These are phyloP conservation scores for Amylocarpus encephaloides DNA, from an alignment of 2,329 filamentous ascomycete genomes.

Conservation along the genomic window DNA sequence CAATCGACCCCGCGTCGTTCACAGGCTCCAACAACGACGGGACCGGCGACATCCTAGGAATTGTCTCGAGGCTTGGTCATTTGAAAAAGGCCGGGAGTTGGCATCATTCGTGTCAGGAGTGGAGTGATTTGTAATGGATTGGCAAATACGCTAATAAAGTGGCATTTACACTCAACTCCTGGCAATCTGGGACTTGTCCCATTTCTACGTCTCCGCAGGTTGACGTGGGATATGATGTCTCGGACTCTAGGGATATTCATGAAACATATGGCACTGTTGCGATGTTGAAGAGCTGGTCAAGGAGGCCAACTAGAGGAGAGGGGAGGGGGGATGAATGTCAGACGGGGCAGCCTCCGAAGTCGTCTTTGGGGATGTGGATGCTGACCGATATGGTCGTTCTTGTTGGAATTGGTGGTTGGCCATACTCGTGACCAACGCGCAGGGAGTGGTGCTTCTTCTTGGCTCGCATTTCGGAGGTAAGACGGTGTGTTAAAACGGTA, in stretches of 20 bases:
- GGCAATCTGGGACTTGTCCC: too few species aligned
- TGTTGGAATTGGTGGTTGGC: too few species aligned
- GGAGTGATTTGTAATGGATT: too few species aligned
- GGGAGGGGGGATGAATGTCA: too few species aligned
- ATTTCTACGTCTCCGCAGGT: conserved; percentile 58
- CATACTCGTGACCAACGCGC: too few species aligned
- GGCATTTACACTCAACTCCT: too few species aligned
- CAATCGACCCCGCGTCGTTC: conserved; percentile 54
- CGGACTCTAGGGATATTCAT: conserved; percentile 61
- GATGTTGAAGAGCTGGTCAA: conserved; percentile 60
- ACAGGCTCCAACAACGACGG: conserved; percentile 53
- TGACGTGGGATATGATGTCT: conserved; percentile 71
- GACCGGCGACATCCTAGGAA: conserved; percentile 56
- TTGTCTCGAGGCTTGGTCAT: conserved; percentile 56
- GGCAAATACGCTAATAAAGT: too few species aligned
- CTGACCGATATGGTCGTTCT: too few species aligned
- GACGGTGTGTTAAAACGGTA: too few species aligned
- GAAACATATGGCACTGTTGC: conserved; percentile 59
- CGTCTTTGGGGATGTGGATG: conserved; percentile 50
- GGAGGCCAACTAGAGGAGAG: conserved; percentile 50
- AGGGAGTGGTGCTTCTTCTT: too few species aligned
- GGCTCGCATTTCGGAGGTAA: too few species aligned
- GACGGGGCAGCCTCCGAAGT: conserved; percentile 44
- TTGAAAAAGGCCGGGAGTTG: conserved; percentile 52
- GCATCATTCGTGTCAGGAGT: conserved; percentile 65